Evolutionary conservation across 177 flowering plant species (phyloP), one percentile per base, ranked within the genome.

Genomic region (Vitis hybrid): DNA sequence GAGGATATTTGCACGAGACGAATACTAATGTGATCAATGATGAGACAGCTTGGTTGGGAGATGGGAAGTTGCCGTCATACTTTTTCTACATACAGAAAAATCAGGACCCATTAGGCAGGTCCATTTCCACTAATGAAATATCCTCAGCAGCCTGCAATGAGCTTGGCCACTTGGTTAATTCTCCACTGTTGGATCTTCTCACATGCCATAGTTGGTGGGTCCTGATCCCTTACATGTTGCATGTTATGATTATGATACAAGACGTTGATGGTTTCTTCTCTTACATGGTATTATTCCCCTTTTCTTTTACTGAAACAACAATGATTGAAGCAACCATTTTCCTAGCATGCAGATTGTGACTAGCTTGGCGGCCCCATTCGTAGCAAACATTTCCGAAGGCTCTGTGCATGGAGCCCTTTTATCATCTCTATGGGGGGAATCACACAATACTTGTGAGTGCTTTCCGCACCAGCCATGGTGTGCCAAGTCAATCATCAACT

Each of bases 311-410:
- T 21, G 67, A 62, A 34, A 32, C 21, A 19, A 62, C 64, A 67
- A 73, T 68, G 67, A 67, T 73, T 73, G 71, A 68, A 68, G 49
- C 76, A 62, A 62, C 71, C 68, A 12, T 77, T 69, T 70, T 54
- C 71, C 65, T 48, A 66, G 59, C 67, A 30, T 71, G 77, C 75
- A 74, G 82, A 71, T 76, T 55, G 77, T 74, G 71, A 80, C 75
- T 60, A 68, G 68, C 64, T 71, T 71, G 76, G 74, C 62, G 45
- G 80, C 77, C 65, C 83, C 80, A 74, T 64, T 77, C 21, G 30
- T 26, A 26, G 30, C 30, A 26, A 26, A 26, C 30, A 26, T 26
- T 26, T 26, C 30, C 0, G 30, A 26, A 26, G 30, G 30, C 30
- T 26, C 70, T 67, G 64, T 67, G 68, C 77, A 73, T 67, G 73